phyloP scores from a whole-genome alignment of 306 rosid genomes.

The Prunus padus region DNA sequence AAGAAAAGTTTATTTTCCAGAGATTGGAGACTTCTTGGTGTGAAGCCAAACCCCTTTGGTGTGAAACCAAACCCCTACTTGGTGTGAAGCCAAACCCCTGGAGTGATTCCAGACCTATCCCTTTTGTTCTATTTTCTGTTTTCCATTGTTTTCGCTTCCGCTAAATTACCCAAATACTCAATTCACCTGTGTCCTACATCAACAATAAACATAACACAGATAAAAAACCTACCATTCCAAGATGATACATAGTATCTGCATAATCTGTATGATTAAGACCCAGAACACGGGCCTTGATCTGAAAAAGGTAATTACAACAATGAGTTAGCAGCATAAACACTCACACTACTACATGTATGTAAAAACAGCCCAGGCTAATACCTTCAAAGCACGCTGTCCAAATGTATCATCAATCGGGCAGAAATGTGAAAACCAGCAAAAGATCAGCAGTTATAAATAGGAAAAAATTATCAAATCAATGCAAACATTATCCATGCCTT shows the following conservation, averaged over 20 bases:
- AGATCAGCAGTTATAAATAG: not conserved
- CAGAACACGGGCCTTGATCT: conserved; percentile 78
- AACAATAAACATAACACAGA: no score
- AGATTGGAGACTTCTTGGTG: no score
- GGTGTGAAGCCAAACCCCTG: no score
- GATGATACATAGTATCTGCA: conserved; percentile 87
- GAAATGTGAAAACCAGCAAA: conserved; percentile 27
- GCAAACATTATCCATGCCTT: not conserved
- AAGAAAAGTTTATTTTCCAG: no score
- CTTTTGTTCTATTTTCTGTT: no score
- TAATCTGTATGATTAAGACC: conserved; percentile 74
- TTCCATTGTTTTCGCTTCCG: no score
- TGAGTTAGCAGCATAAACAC: conserved; percentile 10
- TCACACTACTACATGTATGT: conserved; percentile 1
- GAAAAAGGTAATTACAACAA: conserved; percentile 27
- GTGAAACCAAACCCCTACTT: no score
- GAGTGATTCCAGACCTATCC: no score
- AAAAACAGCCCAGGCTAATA: conserved; percentile 33
- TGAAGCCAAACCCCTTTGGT: no score
- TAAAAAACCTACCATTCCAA: conserved; percentile 66
- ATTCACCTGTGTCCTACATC: no score
- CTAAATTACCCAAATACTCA: no score
- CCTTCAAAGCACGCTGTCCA: conserved; percentile 85
- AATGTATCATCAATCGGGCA: conserved; percentile 24
- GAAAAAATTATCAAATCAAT: not conserved